Evolutionary conservation across 306 rosid species (phyloP), one percentile per base, ranked within the genome.

Genomic region (Quercus alba): DNA sequence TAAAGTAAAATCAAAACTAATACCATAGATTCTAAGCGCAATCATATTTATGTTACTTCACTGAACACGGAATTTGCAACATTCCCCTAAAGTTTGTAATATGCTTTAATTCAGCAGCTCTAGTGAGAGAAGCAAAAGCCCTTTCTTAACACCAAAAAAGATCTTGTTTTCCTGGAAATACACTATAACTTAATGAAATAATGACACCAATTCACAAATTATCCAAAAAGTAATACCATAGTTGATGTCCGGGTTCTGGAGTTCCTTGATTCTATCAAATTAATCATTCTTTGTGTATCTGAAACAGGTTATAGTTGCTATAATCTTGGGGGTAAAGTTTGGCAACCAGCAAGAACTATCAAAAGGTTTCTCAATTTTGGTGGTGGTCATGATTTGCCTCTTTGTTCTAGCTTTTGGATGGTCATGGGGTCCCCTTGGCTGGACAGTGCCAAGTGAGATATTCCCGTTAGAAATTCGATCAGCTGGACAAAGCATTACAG

Each of bases 391-490:
- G 82, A 76, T 94, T 5, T 94, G 98, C 87, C 87, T 94, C 19
- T 94, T 94, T 67, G 98, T 94, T 74, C 0, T 94, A 73, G 97
- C 97, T 13, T 90, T 90, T 46, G 94, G 94, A 66, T 90, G 87
- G 87, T 90, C 94, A 62, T 90, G 94, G 94, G 94, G 92, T 31
- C 94, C 94, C 1, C 91, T 90, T 8, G 94, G 94, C 4, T 88
- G 94, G 94, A 90, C 94, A 4, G 86, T 90, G 20, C 94, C 94
- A 12, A 90, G 94, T 56, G 94, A 90, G 83, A 87, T 90, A 49
- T 90, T 90, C 70, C 92, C 91, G 1, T 72, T 90, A 51, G 92
- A 90, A 73, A 88, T 78, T 23, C 75, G 94, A 69, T 90, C 94
- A 15, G 94, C 94, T 2, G 94, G 94, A 35, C 94, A 90, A 41